phyloP scores from a whole-genome alignment of 495 filamentous ascomycete species.

The Neurospora sp. region DNA sequence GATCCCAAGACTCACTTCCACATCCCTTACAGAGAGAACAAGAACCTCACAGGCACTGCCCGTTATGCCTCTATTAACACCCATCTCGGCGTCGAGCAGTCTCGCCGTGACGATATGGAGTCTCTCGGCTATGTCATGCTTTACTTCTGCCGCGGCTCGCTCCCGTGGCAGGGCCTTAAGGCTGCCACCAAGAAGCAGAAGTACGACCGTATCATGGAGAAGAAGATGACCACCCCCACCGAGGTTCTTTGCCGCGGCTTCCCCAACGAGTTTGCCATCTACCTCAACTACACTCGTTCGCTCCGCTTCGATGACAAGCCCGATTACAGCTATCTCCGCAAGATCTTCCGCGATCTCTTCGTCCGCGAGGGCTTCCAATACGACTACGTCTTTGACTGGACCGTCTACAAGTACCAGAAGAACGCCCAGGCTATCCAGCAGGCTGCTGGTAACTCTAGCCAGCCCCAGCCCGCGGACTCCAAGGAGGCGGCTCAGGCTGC shows the following conservation, averaged over 20 bases:
- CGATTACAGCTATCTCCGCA: slow-evolving; percentile 98
- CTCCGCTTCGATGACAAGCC: slow-evolving; percentile 99
- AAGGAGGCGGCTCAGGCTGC: slow-evolving; percentile 40
- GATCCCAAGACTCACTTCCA: slow-evolving; percentile 99
- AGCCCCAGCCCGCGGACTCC: slow-evolving; percentile 47
- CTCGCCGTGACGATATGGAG: slow-evolving; percentile 99
- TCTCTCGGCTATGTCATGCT: slow-evolving; percentile 99
- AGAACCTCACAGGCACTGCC: slow-evolving; percentile 98
- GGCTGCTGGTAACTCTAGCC: slow-evolving; percentile 39
- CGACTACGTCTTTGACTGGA: slow-evolving; percentile 99
- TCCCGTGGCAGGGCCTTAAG: slow-evolving; percentile 99
- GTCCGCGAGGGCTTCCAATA: slow-evolving; percentile 99
- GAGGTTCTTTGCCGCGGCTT: slow-evolving; percentile 98
- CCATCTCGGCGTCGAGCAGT: slow-evolving; percentile 97
- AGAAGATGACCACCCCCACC: slow-evolving; percentile 99
- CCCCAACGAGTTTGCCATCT: slow-evolving; percentile 99
- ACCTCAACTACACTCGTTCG: slow-evolving; percentile 97
- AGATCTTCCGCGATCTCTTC: slow-evolving; percentile 99
- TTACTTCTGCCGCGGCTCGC: slow-evolving; percentile 98
- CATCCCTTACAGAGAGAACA: slow-evolving; percentile 99
- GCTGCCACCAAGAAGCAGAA: slow-evolving; percentile 99
- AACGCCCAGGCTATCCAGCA: slow-evolving; percentile 58
- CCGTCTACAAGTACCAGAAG: slow-evolving; percentile 99
- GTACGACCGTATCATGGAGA: slow-evolving; percentile 99
- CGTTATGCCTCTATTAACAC: slow-evolving; percentile 99